Conservation (phyloP, 257 asterid genomes). For the Scutellaria barbata region DNA sequence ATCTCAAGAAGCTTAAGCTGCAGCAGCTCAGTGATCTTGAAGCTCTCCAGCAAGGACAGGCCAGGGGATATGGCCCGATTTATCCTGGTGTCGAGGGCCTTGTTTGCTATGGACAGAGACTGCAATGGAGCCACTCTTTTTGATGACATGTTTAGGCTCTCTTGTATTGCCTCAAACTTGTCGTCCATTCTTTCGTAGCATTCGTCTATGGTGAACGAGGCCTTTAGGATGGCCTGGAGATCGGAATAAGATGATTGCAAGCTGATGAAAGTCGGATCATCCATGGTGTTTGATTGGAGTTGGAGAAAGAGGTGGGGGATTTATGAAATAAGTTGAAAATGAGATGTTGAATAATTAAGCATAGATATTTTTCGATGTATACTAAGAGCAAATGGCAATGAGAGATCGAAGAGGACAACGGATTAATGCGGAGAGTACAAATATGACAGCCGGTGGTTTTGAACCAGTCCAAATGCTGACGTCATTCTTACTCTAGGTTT, state of each 20-base stretch:
- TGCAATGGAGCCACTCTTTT: slow-evolving; percentile 69
- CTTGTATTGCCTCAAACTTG: slow-evolving; percentile 43
- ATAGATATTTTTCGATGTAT: slow-evolving; percentile 34
- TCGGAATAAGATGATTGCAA: slow-evolving; percentile 50
- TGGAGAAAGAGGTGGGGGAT: neutral
- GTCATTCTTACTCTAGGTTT: neutral
- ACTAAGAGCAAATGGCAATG: slow-evolving; percentile 46
- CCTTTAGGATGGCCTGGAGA: slow-evolving; percentile 51
- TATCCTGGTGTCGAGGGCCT: slow-evolving; percentile 71
- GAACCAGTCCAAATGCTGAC: slow-evolving; percentile 25
- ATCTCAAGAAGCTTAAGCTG: slow-evolving; percentile 56
- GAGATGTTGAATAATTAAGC: neutral
- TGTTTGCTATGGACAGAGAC: slow-evolving; percentile 73
- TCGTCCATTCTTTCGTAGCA: slow-evolving; percentile 48
- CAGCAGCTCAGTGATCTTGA: slow-evolving; percentile 65
- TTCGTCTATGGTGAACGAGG: slow-evolving; percentile 46
- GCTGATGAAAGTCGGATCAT: slow-evolving; percentile 43
- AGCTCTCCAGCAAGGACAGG: slow-evolving; percentile 64
- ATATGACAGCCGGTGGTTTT: slow-evolving; percentile 36
- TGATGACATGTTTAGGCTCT: slow-evolving; percentile 50
- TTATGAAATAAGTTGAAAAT: neutral
- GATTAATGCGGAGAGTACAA: slow-evolving; percentile 33
- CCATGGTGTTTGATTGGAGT: no score
- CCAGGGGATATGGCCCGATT: slow-evolving; percentile 80
- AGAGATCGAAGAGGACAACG: slow-evolving; percentile 31